Percentiles rank a stretch among this genome's conserved stretches.
These are phyloP conservation scores for Cladosporium oxysporum DNA, from an alignment of 2,329 filamentous ascomycete species.

Conservation along the genomic window DNA sequence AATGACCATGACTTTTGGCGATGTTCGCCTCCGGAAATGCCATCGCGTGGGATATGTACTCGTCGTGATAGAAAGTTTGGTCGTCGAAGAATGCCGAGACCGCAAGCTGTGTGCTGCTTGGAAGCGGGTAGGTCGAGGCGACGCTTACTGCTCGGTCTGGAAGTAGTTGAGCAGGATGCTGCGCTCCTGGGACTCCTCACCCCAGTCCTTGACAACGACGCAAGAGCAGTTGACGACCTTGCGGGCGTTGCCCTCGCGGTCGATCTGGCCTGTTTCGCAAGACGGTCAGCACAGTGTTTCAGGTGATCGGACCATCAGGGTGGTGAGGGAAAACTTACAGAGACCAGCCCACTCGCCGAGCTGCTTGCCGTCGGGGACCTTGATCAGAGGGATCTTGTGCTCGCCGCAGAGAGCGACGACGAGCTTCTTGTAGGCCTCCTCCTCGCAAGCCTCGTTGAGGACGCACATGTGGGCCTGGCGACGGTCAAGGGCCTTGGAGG, in stretches of 20 bases:
- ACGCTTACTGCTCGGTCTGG: slow-evolving; percentile 70
- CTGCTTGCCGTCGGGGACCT: slow-evolving; percentile 99
- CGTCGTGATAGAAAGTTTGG: slow-evolving; percentile 5
- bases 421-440: slow-evolving; percentile 99
- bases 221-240: slow-evolving; percentile 99
- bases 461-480: slow-evolving; percentile 99
- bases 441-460: slow-evolving; percentile 99
- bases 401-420: slow-evolving; percentile 97
- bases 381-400: slow-evolving; percentile 99
- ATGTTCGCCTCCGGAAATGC: slow-evolving; percentile 16
- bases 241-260: slow-evolving; percentile 98
- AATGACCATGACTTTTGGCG: slow-evolving; percentile 14
- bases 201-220: slow-evolving; percentile 99
- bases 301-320: background rate
- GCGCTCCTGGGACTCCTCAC: slow-evolving; percentile 99
- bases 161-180: slow-evolving; percentile 99
- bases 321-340: slow-evolving; percentile 66
- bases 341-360: slow-evolving; percentile 99
- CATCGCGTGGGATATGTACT: slow-evolving; percentile 2
- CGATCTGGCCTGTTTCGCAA: slow-evolving; percentile 74
- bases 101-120: slow-evolving; percentile 13
- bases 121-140: slow-evolving; percentile 8
- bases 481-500: slow-evolving; percentile 96
- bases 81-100: slow-evolving; percentile 7
- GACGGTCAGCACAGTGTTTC: slow-evolving; percentile 1